A percentile compares a stretch with the other conserved stretches of the same genome.
Evolutionary conservation across 306 rosid species (phyloP).

Genomic region (Clitoria ternatea): DNA sequence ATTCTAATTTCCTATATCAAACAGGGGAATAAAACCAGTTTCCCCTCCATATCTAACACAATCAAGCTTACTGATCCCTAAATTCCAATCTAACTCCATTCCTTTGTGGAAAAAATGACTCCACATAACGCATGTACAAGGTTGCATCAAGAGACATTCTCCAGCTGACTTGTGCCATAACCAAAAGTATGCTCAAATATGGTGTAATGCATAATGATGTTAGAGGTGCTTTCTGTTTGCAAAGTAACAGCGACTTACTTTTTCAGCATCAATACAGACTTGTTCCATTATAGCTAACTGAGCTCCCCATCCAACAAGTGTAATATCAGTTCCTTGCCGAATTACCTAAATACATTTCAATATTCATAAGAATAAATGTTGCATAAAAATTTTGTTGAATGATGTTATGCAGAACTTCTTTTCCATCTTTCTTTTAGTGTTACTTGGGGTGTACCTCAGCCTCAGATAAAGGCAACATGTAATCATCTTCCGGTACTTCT

Average conservation of each 20-base stretch:
- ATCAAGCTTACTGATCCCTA: background rate
- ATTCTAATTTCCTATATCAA: background rate
- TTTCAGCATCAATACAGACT: slow-evolving; percentile 89
- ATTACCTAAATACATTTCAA: slow-evolving; percentile 52
- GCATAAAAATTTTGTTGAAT: background rate
- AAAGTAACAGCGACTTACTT: slow-evolving; percentile 41
- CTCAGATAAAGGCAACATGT: slow-evolving; percentile 81
- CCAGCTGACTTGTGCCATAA: background rate
- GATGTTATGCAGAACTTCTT: background rate
- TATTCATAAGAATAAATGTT: slow-evolving; percentile 3
- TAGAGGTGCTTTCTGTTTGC: background rate
- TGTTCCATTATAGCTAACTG: slow-evolving; percentile 86
- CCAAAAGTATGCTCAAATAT: background rate
- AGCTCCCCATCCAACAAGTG: slow-evolving; percentile 99
- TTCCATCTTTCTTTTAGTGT: slow-evolving; percentile 1
- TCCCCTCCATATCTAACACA: background rate
- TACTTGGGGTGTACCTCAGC: slow-evolving; percentile 66
- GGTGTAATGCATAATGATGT: slow-evolving; percentile 11
- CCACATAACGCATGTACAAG: background rate
- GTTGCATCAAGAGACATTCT: slow-evolving; percentile 4
- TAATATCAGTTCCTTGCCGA: slow-evolving; percentile 76
- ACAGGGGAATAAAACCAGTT: background rate
- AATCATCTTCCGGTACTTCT: slow-evolving; percentile 91
- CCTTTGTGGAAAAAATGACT: background rate
- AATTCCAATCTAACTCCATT: background rate